Evolutionary conservation across 768 basidiomycete genomes (phyloP).

Genomic region (Tricholoma sp.): DNA sequence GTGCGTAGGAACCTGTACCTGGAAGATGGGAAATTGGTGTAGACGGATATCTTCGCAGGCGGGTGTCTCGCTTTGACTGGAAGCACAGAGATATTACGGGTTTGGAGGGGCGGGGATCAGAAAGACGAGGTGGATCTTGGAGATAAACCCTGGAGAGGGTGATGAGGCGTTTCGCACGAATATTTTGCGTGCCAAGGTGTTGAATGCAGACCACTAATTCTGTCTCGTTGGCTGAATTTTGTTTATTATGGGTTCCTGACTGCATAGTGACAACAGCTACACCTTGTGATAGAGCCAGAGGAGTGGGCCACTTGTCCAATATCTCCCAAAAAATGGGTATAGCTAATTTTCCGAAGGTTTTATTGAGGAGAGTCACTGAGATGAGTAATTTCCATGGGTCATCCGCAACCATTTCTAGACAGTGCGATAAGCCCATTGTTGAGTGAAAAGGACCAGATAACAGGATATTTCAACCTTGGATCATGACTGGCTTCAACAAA

Average conservation of each 20-base stretch:
- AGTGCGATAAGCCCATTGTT: background rate
- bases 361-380: conserved; percentile 64
- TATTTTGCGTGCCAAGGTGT: conserved; percentile 55
- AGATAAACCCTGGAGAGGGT: conserved; percentile 49
- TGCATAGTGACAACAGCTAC: background rate
- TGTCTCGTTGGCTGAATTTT: conserved; percentile 31
- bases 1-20: conserved; percentile 65
- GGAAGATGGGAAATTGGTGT: conserved; percentile 55
- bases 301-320: conserved; percentile 52
- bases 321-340: conserved; percentile 63
- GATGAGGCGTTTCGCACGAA: conserved; percentile 53
- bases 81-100: conserved; percentile 7
- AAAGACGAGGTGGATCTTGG: conserved; percentile 31
- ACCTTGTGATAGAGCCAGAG: conserved; percentile 54
- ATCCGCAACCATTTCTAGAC: conserved; percentile 43
- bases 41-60: conserved; percentile 30
- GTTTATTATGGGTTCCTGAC: background rate
- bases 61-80: conserved; percentile 12
- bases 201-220: conserved; percentile 44
- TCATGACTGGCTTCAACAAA: conserved; percentile 29
- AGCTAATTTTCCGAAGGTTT: conserved; percentile 58
- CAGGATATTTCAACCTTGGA: conserved; percentile 32
- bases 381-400: conserved; percentile 71
- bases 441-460: background rate
- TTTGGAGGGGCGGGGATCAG: conserved; percentile 29